Percentiles rank a stretch among this genome's conserved stretches.
These are phyloP conservation scores for Eucalyptus shirleyi DNA, from an alignment of 345 rosid genomes.

Conservation along the genomic window DNA sequence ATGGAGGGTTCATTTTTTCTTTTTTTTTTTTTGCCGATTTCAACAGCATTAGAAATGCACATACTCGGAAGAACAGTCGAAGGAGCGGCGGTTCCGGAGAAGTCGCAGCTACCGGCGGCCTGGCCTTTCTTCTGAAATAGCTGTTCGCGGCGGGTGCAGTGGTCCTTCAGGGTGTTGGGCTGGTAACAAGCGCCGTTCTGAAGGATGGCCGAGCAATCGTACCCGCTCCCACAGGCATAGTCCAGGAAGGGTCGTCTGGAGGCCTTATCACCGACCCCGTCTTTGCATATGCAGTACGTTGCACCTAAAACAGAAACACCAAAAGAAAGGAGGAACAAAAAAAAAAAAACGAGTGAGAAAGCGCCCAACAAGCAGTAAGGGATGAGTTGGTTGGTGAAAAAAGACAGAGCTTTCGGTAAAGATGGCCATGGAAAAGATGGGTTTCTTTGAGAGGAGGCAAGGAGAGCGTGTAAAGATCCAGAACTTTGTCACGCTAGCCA, in stretches of 20 bases:
- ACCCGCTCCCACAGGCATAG: conserved; percentile 86
- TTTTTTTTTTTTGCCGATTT: background rate
- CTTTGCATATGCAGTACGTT: conserved; percentile 61
- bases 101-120: conserved; percentile 53
- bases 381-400: background rate
- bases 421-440: background rate
- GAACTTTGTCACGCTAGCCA: background rate
- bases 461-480: background rate
- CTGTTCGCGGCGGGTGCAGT: conserved; percentile 85
- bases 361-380: background rate
- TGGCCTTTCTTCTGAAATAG: conserved; percentile 66
- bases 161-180: conserved; percentile 78
- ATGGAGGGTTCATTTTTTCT: background rate
- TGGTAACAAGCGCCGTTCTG: conserved; percentile 61
- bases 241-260: conserved; percentile 66
- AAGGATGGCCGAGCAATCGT: conserved; percentile 43
- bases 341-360: background rate
- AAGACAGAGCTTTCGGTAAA: background rate
- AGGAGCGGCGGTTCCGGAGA: conserved; percentile 46
- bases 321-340: background rate
- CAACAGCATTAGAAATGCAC: background rate
- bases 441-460: background rate
- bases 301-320: conserved; percentile 22
- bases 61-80: conserved; percentile 35
- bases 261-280: conserved; percentile 30